Conservation (phyloP, 2,329 filamentous ascomycete species). For the Alternaria postmessia region DNA sequence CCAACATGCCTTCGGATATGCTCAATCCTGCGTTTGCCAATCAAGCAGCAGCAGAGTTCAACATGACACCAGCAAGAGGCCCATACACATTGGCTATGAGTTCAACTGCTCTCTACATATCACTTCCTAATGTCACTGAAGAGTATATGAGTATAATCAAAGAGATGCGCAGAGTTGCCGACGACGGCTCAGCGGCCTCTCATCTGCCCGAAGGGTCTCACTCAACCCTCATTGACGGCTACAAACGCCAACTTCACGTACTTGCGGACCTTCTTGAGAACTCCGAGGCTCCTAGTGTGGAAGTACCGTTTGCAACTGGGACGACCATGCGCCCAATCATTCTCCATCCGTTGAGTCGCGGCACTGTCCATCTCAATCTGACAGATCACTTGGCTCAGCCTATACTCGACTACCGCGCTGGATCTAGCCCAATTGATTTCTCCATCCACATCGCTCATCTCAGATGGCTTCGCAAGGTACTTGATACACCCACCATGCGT, state of each 20-base stretch:
- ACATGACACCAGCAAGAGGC: constrained; percentile 12
- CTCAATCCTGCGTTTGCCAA: constrained; percentile 8
- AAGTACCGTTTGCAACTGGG: constrained; percentile 14
- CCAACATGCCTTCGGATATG: constrained; percentile 12
- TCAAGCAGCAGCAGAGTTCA: constrained; percentile 6
- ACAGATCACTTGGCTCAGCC: constrained; percentile 27
- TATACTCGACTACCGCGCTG: constrained; percentile 38
- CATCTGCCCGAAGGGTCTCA: constrained; percentile 11
- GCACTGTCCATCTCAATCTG: constrained; percentile 33
- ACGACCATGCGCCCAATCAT: neutral
- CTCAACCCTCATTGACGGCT: constrained; percentile 10
- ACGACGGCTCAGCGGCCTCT: neutral
- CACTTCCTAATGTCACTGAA: constrained; percentile 5
- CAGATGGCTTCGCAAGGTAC: constrained; percentile 5
- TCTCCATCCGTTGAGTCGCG: constrained; percentile 26
- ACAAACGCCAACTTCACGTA: constrained; percentile 10
- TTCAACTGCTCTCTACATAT: constrained; percentile 11
- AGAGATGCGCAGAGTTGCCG: constrained; percentile 1
- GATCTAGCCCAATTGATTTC: constrained; percentile 37
- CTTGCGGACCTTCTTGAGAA: constrained; percentile 9
- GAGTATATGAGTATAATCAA: constrained; percentile 1
- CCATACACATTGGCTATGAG: constrained; percentile 16
- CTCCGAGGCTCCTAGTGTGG: constrained; percentile 9
- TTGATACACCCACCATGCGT: constrained; percentile 7
- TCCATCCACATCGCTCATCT: constrained; percentile 18